A percentile compares a stretch with the other conserved stretches of the same genome.
phyloP scores from a whole-genome alignment of 225 moss, liverwort and hornwort species.

The Climacium dendroides region DNA sequence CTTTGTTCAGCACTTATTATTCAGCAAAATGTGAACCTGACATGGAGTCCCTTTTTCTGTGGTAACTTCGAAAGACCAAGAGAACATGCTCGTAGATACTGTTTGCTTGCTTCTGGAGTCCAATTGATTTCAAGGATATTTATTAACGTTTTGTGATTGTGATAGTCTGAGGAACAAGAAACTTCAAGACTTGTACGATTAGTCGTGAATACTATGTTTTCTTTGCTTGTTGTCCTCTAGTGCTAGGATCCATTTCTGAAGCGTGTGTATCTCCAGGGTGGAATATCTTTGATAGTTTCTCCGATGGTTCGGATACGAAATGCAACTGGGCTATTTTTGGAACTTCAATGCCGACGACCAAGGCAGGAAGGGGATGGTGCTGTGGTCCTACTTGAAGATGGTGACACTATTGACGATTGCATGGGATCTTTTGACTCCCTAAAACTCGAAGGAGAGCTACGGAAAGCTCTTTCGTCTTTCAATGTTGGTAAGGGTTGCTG shows the following conservation, averaged over 20 bases:
- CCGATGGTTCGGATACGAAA: slow-evolving; percentile 89
- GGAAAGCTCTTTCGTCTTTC: slow-evolving; percentile 71
- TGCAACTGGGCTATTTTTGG: slow-evolving; percentile 62
- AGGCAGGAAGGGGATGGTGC: slow-evolving; percentile 72
- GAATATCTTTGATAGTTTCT: slow-evolving; percentile 65
- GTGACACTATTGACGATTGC: slow-evolving; percentile 82
- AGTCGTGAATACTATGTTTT: neutral
- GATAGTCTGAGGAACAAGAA: neutral
- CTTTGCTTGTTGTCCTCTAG: neutral
- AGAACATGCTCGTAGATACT: neutral
- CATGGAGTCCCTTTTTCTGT: neutral
- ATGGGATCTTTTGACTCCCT: slow-evolving; percentile 95
- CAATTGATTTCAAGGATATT: neutral
- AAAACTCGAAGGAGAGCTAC: slow-evolving; percentile 59
- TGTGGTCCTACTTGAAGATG: slow-evolving; percentile 83
- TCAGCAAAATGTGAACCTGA: neutral
- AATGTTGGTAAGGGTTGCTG: slow-evolving; percentile 66
- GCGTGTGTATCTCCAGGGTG: slow-evolving; percentile 41
- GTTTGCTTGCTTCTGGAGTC: neutral
- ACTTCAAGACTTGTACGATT: neutral
- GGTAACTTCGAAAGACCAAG: neutral
- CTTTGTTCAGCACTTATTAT: neutral
- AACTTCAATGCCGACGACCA: slow-evolving; percentile 75
- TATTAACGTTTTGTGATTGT: neutral
- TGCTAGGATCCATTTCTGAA: neutral